These are phyloP conservation scores for Phyllosticta citrichinensis DNA, from an alignment of 2,329 filamentous ascomycete species.

Conservation along the genomic window DNA sequence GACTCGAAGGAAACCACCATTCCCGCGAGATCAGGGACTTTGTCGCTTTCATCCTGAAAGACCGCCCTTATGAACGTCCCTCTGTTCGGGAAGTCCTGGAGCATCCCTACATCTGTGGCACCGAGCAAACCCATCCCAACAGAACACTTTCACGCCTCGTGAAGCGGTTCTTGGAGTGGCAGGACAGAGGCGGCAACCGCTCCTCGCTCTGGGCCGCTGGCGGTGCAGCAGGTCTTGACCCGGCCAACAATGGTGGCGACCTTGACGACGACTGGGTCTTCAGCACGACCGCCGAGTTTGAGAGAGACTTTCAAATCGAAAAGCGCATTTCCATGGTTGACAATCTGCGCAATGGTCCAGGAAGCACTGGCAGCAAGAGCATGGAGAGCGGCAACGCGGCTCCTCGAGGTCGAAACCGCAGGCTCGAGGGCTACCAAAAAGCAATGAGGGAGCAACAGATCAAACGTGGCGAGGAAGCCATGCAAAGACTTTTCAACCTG, in stretches of 20 bases:
- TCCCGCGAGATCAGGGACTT: slow-evolving; percentile 59
- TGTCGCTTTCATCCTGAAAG: slow-evolving; percentile 62
- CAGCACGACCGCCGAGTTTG: slow-evolving; percentile 52
- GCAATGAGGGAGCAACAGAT: slow-evolving; percentile 48
- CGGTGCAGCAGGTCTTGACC: slow-evolving; percentile 47
- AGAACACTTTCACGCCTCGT: slow-evolving; percentile 55
- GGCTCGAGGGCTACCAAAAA: slow-evolving; percentile 29
- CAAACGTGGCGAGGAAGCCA: slow-evolving; percentile 44
- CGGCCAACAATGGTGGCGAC: slow-evolving; percentile 31
- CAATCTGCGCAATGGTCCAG: slow-evolving; percentile 29
- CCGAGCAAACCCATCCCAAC: slow-evolving; percentile 53
- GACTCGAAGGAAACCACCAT: slow-evolving; percentile 61
- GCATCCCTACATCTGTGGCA: slow-evolving; percentile 59
- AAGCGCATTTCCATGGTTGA: slow-evolving; percentile 36
- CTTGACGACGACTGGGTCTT: slow-evolving; percentile 53
- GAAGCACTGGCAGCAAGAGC: background rate
- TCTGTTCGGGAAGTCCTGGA: slow-evolving; percentile 59
- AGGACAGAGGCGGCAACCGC: slow-evolving; percentile 60
- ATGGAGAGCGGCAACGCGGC: background rate
- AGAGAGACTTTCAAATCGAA: slow-evolving; percentile 40
- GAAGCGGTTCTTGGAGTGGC: slow-evolving; percentile 64
- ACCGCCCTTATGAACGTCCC: slow-evolving; percentile 58
- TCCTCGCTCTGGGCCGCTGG: slow-evolving; percentile 50
- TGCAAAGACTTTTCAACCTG: slow-evolving; percentile 49
- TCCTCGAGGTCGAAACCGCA: background rate